A percentile compares a stretch with the other conserved stretches of the same genome.
phyloP scores from a whole-genome alignment of 1,284 basidiomycete genomes.

The Wolfiporia cocos region DNA sequence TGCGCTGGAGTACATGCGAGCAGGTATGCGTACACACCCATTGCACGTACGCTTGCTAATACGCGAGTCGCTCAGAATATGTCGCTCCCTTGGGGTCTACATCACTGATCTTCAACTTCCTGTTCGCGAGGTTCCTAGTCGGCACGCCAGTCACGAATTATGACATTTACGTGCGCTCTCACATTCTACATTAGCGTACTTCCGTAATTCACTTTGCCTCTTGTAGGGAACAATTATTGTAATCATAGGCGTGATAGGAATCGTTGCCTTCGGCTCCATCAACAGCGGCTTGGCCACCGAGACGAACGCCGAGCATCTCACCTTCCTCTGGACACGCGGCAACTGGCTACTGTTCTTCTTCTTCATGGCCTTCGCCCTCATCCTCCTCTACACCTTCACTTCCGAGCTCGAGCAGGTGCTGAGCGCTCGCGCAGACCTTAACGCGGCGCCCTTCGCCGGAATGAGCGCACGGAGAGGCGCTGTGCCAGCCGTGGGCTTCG shows the following conservation, averaged over 20 bases:
- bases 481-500: conserved; percentile 20
- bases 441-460: conserved; percentile 46
- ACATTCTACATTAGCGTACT: not conserved
- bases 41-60: not conserved
- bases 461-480: conserved; percentile 27
- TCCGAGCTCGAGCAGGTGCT: conserved; percentile 65
- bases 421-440: conserved; percentile 57
- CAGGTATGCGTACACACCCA: conserved; percentile 39
- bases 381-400: conserved; percentile 58
- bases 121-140: conserved; percentile 79
- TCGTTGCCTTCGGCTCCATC: conserved; percentile 81
- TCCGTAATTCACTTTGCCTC: not conserved
- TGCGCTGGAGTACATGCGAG: conserved; percentile 82
- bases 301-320: conserved; percentile 68
- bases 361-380: conserved; percentile 65
- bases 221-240: conserved; percentile 74
- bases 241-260: conserved; percentile 77
- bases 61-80: conserved; percentile 48
- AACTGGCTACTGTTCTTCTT: conserved; percentile 90
- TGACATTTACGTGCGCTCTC: conserved; percentile 65
- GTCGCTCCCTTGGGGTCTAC: conserved; percentile 81
- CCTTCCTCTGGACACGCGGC: conserved; percentile 74
- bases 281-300: conserved; percentile 68
- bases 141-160: conserved; percentile 76
- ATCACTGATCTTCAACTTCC: conserved; percentile 83